Evolutionary conservation across 495 filamentous ascomycete genomes (phyloP), one percentile per base, ranked within the genome.

Genomic region (Penicillium flavigenum): DNA sequence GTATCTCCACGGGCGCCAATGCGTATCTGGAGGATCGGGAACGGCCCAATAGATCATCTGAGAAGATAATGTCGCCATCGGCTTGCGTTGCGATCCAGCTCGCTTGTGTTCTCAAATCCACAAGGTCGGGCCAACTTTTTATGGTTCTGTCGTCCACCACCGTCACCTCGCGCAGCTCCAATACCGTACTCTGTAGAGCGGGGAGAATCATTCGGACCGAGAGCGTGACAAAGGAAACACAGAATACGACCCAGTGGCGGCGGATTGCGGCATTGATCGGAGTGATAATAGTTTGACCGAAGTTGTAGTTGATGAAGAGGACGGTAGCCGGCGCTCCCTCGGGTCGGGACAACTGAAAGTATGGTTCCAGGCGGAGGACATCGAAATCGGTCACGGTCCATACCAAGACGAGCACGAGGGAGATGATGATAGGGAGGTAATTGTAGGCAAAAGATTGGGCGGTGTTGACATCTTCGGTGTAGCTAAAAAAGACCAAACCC

Each of bases 241-340:
- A 59, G 0, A 75, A 34, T 1, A 75, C 74, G 7, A 75, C 19
- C 74, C 74, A 76, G 38, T 76, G 74, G 19, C 60, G 66, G 41
- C 72, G 65, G 9, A 63, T 68, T 24, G 68, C 65, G 16, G 74
- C 71, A 19, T 68, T 63, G 36, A 76, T 67, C 9, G 74, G 74
- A 2, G 74, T 75, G 19, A 76, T 56, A 39, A 76, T 64, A 8
- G 71, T 72, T 47, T 76, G 74, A 16, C 73, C 73, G 32, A 76
- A 76, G 43, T 74, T 76, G 49, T 76, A 76, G 56, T 76, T 76
- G 67, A 72, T 76, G 49, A 75, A 75, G 2, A 76, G 57, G 6
- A 72, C 66, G 1, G 62, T 64, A 26, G 74, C 74, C 22, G 72
- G 71, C 11, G 66, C 69, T 2, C 74, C 74, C 16, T 71, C 62